Evolutionary conservation across 1,284 basidiomycete species (phyloP).

Genomic region (Hemileia vastatrix): DNA sequence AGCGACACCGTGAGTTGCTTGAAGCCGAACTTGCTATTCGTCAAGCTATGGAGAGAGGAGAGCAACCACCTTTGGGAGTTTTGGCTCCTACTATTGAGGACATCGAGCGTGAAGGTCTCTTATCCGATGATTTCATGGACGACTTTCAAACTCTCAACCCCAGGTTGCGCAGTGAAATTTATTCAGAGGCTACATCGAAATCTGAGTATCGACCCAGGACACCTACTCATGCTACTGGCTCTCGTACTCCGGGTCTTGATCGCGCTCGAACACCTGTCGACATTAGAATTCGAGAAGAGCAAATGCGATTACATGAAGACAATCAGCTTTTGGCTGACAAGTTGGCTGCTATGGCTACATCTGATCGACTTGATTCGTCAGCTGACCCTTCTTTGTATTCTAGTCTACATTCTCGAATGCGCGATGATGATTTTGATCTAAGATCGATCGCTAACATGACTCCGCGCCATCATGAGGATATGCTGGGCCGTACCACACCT

Average conservation of each 20-base stretch:
- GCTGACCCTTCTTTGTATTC: too few relatives aligned
- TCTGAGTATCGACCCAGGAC: slow-evolving; percentile 8
- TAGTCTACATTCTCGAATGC: slow-evolving; percentile 2
- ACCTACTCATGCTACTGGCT: slow-evolving; percentile 4
- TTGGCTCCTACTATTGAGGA: slow-evolving; percentile 18
- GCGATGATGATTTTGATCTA: slow-evolving; percentile 1
- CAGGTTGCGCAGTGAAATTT: not conserved
- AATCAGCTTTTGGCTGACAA: not conserved
- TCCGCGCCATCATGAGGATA: slow-evolving; percentile 4
- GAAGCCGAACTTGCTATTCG: slow-evolving; percentile 18
- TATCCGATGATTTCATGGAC: slow-evolving; percentile 15
- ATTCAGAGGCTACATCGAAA: not conserved
- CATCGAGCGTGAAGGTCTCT: slow-evolving; percentile 17
- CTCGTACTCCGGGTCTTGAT: slow-evolving; percentile 1
- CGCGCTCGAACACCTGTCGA: not conserved
- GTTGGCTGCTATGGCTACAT: not conserved
- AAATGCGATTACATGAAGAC: not conserved
- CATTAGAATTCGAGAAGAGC: not conserved
- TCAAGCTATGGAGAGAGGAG: slow-evolving; percentile 15
- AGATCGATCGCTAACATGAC: slow-evolving; percentile 1
- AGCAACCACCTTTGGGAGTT: slow-evolving; percentile 19
- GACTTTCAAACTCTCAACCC: slow-evolving; percentile 8
- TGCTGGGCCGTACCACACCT: too few relatives aligned
- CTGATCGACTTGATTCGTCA: too few relatives aligned
- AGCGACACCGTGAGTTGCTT: slow-evolving; percentile 9